Base-by-base conservation (phyloP, 495 filamentous ascomycete species). In the Talaromyces thailandensis region DNA sequence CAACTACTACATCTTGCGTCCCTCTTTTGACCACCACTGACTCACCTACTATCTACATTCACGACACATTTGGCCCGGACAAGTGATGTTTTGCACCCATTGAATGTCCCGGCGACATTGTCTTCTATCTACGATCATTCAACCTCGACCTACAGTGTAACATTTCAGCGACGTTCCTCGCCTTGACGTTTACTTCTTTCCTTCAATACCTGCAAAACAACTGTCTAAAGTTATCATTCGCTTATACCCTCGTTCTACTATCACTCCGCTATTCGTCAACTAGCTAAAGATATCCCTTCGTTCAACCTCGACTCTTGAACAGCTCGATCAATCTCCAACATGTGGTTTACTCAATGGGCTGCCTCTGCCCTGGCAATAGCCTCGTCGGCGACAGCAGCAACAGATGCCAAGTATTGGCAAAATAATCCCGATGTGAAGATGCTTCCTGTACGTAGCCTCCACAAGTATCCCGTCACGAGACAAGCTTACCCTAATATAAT, bases 401-500 rank as follows among this genome's bases (percentile, higher is more conserved):
- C 43, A 29, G 55, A 57, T 23, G 24, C 37, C 2, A 48, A 50
- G 25, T 50, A 28, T 18, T 61, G 64, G 55, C 58, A 64, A 6
- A 65, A 71, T 6, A 57, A 57, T 37, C 28, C 61, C 3, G 52
- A 82, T 68, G 74, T 84, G 61, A 83, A 83, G 71, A 81, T 77
- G 68, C 85, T 86, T 70, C 80, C 82, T 52, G 83, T 86, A 59
- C 55, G 71, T 68, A 48, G 11, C 28, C 16, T 57, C 1, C 23
- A 12, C 1, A 53, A 9, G 14, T 23, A 23, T 26, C 23, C 45
- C 18, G 50, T 23, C 16, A 24, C 29, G 52, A 16, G 53, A 56
- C 25, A 56, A 9, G 25, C 14, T 37, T 21, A 23, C 23, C 18
- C 43, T 45, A 59, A 28, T 24, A 28, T 7, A 2, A 6, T 57